Base-by-base conservation (phyloP, 768 basidiomycete genomes). In the Amanita jacksonii region DNA sequence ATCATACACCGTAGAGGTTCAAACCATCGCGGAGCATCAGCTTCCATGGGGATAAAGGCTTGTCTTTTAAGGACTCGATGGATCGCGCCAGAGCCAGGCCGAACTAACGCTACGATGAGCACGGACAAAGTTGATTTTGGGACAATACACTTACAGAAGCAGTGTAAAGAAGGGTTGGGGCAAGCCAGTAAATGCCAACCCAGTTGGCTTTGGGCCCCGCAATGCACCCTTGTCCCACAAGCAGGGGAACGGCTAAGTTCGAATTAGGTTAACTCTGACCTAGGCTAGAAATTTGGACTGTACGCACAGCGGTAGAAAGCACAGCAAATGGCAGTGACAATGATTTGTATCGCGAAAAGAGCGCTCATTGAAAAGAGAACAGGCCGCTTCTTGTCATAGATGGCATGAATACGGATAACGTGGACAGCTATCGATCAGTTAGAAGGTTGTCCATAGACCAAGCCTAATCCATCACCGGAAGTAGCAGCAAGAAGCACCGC, bases 21-120 rank as follows among this genome's bases (percentile, higher is more conserved):
- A 90, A 76, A 12, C 85, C 84, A 57, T 90, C 87, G 48, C 88
- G 85, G 49, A 90, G 82, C 85, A 89, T 89, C 52, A 90, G 70
- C 56, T 88, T 86, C 87, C 87, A 90, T 23, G 71, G 68, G 43
- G 67, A 70, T 43, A 87, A 61, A 1, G 64, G 72, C 53, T 82
- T 86, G 23, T 65, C 54, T 44, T 70, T 47, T 50, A 79, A 74
- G 2, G 81, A 82, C 39, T 64, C 57, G 50, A 79, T 51, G 18
- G 81, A 83, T 40, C 80, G 78, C 36, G 57, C 59, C 38, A 83
- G 57, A 2, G 83, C 81, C 20, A 85, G 72, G 28, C 52, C 67
- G 55, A 82, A 72, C 77, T 80, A 52, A 36, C 30, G 40, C 19
- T 19, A 35, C 35, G 50, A 25, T 45, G 16, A 43, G 22, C 27